Evolutionary conservation across 768 basidiomycete genomes (phyloP), one percentile per base, ranked within the genome.

Genomic region (Floccularia luteovirens): DNA sequence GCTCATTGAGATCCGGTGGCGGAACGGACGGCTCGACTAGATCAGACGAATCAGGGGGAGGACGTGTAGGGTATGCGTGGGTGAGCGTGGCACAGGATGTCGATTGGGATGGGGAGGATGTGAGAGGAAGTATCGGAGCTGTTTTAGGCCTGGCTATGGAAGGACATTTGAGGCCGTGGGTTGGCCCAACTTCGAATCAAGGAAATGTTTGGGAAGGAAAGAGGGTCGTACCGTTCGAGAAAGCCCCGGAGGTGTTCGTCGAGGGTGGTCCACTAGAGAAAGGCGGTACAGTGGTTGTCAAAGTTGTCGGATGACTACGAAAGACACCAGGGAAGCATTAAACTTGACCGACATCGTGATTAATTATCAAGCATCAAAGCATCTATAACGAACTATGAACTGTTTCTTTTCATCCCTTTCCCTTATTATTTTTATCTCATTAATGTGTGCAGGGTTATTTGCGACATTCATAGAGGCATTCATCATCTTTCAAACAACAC

Each of bases 61-160:
- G 46, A 14, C 8, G 32, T 17, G 77, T 87, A 21, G 79, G 77
- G 34, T 90, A 90, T 57, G 77, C 81, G 14, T 91, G 88, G 87
- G 75, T 90, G n/a, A 80, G 75, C 53, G 63, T 79, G 27, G 76
- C 77, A 24, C 82, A 84, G 44, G 89, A 90, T 53, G 76, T 90
- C 22, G 89, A 90, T 56, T 82, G 79, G 70, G 84, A 90, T 50
- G 89, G 89, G 20, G 72, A 77, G 42, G 82, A 88, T 55, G 72
- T 90, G 39, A 65, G 77, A 4, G 68, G 70, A 43, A 70, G 60
- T 33, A 47, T 77, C 36, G 62, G 59, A 4, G 62, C 57, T 27
- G 63, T 74, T 6, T 31, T 75, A 38, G 54, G 58, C 20, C 54
- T 69, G 41, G 66, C 67, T 8, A 36, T 70, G 42, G 63, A 67